Conservation (phyloP, 2,329 filamentous ascomycete genomes). For the Sclerotinia trifoliorum region DNA sequence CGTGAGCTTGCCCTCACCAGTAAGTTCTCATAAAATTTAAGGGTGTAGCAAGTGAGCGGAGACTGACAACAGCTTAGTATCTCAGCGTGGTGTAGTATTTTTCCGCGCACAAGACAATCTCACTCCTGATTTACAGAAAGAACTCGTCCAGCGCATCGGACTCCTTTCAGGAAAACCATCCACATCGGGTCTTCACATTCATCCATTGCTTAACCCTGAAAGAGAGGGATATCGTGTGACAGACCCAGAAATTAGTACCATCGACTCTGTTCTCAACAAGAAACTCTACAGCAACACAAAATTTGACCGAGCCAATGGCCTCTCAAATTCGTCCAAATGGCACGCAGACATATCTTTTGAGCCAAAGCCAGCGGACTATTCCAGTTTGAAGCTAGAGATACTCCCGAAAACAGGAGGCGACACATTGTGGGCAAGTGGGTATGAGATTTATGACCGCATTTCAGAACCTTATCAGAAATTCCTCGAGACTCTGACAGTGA, state of each 20-base stretch:
- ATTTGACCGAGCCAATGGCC: constrained; percentile 32
- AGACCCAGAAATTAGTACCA: constrained; percentile 63
- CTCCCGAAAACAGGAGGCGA: constrained; percentile 56
- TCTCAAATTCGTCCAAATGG: constrained; percentile 52
- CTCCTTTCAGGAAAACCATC: constrained; percentile 55
- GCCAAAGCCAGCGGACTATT: constrained; percentile 61
- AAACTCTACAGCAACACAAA: constrained; percentile 45
- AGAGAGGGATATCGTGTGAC: constrained; percentile 46
- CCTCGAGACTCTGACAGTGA: constrained; percentile 57
- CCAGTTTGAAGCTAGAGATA: constrained; percentile 54
- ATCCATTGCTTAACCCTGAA: constrained; percentile 55
- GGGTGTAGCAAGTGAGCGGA: neutral
- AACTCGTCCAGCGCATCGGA: constrained; percentile 59
- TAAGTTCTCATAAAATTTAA: constrained; percentile 27
- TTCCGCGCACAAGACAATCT: constrained; percentile 63
- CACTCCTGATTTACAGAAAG: constrained; percentile 62
- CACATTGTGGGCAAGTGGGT: constrained; percentile 66
- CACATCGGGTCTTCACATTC: constrained; percentile 58
- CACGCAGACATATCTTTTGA: constrained; percentile 66
- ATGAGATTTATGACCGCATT: constrained; percentile 65
- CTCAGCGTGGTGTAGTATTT: constrained; percentile 67
- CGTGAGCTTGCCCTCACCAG: constrained; percentile 50
- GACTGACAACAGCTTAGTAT: constrained; percentile 49
- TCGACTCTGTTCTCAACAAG: constrained; percentile 55
- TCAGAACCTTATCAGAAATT: constrained; percentile 56